These are phyloP conservation scores for Pleurotus citrinopileatus DNA, from an alignment of 768 basidiomycete species.

Conservation along the genomic window DNA sequence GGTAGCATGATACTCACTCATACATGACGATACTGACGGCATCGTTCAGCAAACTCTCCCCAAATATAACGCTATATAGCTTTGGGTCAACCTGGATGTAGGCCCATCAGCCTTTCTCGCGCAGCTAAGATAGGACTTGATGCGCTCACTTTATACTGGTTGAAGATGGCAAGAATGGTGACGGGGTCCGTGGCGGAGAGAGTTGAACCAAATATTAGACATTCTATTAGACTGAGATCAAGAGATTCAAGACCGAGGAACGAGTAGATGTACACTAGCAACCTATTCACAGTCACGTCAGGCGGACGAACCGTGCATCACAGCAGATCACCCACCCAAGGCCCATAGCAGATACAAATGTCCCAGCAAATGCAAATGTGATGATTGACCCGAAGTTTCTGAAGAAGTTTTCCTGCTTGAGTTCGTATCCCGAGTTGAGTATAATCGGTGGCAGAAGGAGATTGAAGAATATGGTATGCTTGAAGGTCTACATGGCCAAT, in stretches of 20 bases:
- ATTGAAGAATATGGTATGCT: slow-evolving; percentile 97
- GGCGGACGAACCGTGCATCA: not conserved
- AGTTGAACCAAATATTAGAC: slow-evolving; percentile 94
- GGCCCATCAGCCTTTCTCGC: not conserved
- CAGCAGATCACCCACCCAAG: slow-evolving; percentile 79
- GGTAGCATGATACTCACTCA: slow-evolving; percentile 65
- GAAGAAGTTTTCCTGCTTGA: slow-evolving; percentile 99
- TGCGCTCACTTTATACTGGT: slow-evolving; percentile 75
- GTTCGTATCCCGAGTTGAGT: slow-evolving; percentile 94
- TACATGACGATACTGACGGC: slow-evolving; percentile 99
- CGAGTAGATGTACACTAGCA: slow-evolving; percentile 93
- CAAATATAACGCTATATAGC: slow-evolving; percentile 95
- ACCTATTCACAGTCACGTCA: slow-evolving; percentile 52
- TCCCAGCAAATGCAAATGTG: slow-evolving; percentile 90
- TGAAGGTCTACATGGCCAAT: slow-evolving; percentile 68
- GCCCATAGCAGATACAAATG: slow-evolving; percentile 94
- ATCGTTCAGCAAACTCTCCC: slow-evolving; percentile 95
- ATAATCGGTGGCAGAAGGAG: slow-evolving; percentile 98
- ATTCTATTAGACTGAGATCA: slow-evolving; percentile 84
- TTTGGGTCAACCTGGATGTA: slow-evolving; percentile 83
- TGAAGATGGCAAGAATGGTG: slow-evolving; percentile 97
- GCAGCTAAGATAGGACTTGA: not conserved
- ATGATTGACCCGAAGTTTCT: slow-evolving; percentile 97
- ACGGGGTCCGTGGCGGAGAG: slow-evolving; percentile 97
- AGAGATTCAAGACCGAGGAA: slow-evolving; percentile 90